A percentile compares a stretch with the other conserved stretches of the same genome.
These are phyloP conservation scores for Tolypocladium paradoxum DNA, from an alignment of 2,329 filamentous ascomycete genomes.

Conservation along the genomic window DNA sequence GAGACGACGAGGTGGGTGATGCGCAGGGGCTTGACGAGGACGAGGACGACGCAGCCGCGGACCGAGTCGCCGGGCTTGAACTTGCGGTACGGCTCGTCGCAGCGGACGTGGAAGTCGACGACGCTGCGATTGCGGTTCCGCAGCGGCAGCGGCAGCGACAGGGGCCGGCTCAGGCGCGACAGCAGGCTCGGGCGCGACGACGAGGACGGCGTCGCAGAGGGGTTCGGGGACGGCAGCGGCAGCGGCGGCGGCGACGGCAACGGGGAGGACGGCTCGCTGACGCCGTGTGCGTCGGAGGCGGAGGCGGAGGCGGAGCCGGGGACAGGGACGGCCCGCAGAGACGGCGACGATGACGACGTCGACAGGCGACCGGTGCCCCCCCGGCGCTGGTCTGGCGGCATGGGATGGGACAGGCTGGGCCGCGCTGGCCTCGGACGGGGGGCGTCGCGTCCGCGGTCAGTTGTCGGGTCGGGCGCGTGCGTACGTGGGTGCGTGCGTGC, in stretches of 20 bases:
- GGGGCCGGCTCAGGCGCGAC: constrained; percentile 40
- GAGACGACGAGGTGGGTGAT: constrained; percentile 73
- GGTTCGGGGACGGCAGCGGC: constrained; percentile 16
- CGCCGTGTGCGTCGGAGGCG: constrained; percentile 12
- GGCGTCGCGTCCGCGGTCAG: not conserved
- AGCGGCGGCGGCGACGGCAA: constrained; percentile 22
- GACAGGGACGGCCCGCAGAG: constrained; percentile 11
- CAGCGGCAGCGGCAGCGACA: constrained; percentile 37
- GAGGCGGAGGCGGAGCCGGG: constrained; percentile 18
- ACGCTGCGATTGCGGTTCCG: constrained; percentile 51
- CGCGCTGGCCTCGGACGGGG: not conserved
- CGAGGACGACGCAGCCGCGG: constrained; percentile 60
- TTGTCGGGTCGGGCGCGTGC: not conserved
- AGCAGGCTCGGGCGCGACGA: constrained; percentile 29
- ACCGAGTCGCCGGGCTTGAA: constrained; percentile 68
- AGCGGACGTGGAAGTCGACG: constrained; percentile 67
- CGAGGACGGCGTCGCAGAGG: constrained; percentile 11
- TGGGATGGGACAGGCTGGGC: constrained; percentile 4
- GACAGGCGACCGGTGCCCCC: constrained; percentile 10
- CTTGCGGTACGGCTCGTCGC: constrained; percentile 66
- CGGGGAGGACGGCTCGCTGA: constrained; percentile 10
- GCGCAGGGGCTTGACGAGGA: constrained; percentile 61
- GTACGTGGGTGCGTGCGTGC: not conserved
- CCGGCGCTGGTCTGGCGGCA: constrained; percentile 9
- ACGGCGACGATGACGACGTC: constrained; percentile 10